A percentile compares a stretch with the other conserved stretches of the same genome.
phyloP scores from a whole-genome alignment of 768 basidiomycete species.

The Cyclocybe cylindracea region DNA sequence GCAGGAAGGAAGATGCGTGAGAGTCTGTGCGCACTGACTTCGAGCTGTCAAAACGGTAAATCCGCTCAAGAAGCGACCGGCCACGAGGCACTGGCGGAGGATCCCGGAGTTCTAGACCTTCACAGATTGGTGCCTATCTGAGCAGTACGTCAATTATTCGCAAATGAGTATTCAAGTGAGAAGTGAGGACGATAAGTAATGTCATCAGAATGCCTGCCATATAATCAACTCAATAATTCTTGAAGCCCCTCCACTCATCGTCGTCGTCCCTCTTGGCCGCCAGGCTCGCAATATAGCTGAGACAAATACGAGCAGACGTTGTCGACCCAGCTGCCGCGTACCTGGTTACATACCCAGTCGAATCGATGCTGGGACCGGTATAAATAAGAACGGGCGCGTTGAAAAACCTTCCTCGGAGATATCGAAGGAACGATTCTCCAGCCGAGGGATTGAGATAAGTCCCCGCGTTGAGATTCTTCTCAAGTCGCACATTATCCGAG shows the following conservation, averaged over 20 bases:
- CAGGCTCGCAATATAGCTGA: constrained; percentile 2
- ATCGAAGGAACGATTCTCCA: not conserved
- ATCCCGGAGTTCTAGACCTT: too few relatives aligned
- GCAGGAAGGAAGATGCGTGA: not conserved
- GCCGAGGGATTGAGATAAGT: not conserved
- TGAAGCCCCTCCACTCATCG: constrained; percentile 7
- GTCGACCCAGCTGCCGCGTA: not conserved
- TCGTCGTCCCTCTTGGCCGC: constrained; percentile 2
- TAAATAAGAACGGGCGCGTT: not conserved
- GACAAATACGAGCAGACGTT: not conserved
- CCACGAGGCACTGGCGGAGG: too few relatives aligned
- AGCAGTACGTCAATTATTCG: too few relatives aligned
- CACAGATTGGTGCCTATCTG: too few relatives aligned
- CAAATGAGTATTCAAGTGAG: not conserved
- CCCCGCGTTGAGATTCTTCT: not conserved
- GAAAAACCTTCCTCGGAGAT: not conserved
- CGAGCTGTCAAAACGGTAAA: too few relatives aligned
- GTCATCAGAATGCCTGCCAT: too few relatives aligned
- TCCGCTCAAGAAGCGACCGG: too few relatives aligned
- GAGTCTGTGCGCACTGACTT: not conserved
- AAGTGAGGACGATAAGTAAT: not conserved
- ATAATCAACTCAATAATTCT: not conserved
- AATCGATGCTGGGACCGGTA: not conserved
- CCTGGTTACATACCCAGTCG: not conserved
- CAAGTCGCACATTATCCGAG: too few relatives aligned